Evolutionary conservation across 129 eudicot species (phyloP).

Genomic region (Smallanthus sonchifolius): DNA sequence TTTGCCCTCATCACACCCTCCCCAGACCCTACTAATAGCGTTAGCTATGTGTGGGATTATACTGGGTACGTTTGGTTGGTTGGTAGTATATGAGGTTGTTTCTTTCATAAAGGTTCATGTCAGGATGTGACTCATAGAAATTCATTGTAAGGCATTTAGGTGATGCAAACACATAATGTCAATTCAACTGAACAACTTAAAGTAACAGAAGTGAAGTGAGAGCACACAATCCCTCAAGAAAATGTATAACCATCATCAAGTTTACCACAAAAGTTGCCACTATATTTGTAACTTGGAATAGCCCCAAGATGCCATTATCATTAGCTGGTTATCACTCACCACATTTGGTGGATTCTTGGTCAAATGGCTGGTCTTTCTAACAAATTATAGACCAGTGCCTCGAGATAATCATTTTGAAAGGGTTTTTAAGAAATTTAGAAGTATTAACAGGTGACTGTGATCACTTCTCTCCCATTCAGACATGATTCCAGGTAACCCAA

Average conservation of each 20-base stretch:
- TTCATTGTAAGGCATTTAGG: background rate
- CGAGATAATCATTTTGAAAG: background rate
- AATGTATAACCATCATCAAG: background rate
- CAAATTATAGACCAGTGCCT: background rate
- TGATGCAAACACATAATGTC: background rate
- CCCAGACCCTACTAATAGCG: no score
- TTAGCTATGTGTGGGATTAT: no score
- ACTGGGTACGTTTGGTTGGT: no score
- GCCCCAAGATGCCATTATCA: background rate
- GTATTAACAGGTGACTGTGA: background rate
- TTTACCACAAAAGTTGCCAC: background rate
- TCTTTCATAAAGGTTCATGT: background rate
- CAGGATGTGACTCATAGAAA: background rate
- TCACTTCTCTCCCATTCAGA: background rate
- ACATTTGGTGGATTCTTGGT: background rate
- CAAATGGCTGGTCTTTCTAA: background rate
- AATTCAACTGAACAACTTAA: background rate
- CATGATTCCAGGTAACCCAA: background rate
- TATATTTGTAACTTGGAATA: background rate
- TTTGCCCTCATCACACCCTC: no score
- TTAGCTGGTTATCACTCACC: background rate
- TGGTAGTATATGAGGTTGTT: background rate
- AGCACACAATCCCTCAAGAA: background rate
- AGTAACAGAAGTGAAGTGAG: slow-evolving; percentile 2
- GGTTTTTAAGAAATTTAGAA: background rate